Conservation (phyloP, 1,284 basidiomycete genomes). For the Papiliotrema laurentii region DNA sequence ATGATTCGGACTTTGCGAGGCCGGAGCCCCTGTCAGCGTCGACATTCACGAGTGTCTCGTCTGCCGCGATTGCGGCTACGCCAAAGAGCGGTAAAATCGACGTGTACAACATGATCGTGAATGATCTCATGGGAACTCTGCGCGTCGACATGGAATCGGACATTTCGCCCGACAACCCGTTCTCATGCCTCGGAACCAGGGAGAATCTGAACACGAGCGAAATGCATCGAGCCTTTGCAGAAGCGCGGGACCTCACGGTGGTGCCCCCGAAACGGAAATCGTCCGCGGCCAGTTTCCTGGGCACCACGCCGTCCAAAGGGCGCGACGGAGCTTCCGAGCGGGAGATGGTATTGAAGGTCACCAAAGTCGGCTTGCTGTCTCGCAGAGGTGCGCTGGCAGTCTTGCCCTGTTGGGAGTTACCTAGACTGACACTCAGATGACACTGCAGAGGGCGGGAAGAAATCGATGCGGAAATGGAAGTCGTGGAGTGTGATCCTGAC, state of each 20-base stretch:
- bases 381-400: constrained; percentile 61
- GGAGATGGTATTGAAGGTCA: constrained; percentile 60
- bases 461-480: constrained; percentile 78
- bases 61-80: constrained; percentile 7
- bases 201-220: constrained; percentile 66
- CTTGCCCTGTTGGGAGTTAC: neutral
- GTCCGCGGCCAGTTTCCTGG: constrained; percentile 6
- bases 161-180: constrained; percentile 67
- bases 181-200: constrained; percentile 67
- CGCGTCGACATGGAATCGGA: constrained; percentile 65
- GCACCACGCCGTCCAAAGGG: neutral
- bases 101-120: constrained; percentile 82
- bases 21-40: constrained; percentile 53
- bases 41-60: constrained; percentile 42
- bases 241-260: constrained; percentile 64
- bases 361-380: constrained; percentile 74
- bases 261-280: constrained; percentile 7
- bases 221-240: constrained; percentile 64
- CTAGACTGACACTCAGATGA: constrained; percentile 56
- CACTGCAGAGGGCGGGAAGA: constrained; percentile 67
- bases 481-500: constrained; percentile 82
- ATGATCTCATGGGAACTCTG: constrained; percentile 68
- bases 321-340: neutral
- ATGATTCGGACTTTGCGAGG: constrained; percentile 63
- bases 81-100: constrained; percentile 70